Evolutionary conservation across 352 stramenopile genomes (phyloP), one percentile per base, ranked within the genome.

Genomic region (Phytophthora tentaculata): DNA sequence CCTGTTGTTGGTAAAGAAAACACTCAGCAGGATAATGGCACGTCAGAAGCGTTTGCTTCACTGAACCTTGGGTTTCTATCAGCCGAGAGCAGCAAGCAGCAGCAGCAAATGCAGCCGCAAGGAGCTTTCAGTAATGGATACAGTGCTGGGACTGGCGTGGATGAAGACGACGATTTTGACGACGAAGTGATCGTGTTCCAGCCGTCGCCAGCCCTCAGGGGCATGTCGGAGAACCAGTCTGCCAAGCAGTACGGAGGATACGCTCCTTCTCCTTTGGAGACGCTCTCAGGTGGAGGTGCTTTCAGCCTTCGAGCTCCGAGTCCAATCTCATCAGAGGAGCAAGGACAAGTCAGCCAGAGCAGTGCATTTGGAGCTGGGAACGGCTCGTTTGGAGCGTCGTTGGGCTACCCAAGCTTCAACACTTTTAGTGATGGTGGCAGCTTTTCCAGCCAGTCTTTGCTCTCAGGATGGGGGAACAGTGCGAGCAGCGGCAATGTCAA

Each of bases 101-200:
- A 76, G 29, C n/a, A 55, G 35, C 48, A 19, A 45, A 62, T 17
- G 29, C 53, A 57, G 56, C 50, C 45, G 52, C 49, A 64, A 28
- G 53, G 48, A 51, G 17, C 23, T 49, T 58, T 61, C 32, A 14
- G 14, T 26, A 71, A 61, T 20, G 44, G 20, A 5, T 58, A 60
- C 22, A 26, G 28, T 24, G 20, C 44, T 35, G 59, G 35, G 2
- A 60, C 60, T 47, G 63, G 54, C 16, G 65, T 69, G 16, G 79
- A 87, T 37, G 79, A 83, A 0, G 83, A 89, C n/a, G 87, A 93
- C 39, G 81, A 95, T 22, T 87, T 94, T 62, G 85, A 94, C 50
- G 87, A 94, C 60, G 87, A 95, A 69, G 86, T 95, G 49, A 95
- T 95, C 57, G 84, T 95, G 22, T 95, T 88, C 69, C 83, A 89